These are phyloP conservation scores for Colletotrichum sp. DNA, from an alignment of 2,329 filamentous ascomycete species.

Conservation along the genomic window DNA sequence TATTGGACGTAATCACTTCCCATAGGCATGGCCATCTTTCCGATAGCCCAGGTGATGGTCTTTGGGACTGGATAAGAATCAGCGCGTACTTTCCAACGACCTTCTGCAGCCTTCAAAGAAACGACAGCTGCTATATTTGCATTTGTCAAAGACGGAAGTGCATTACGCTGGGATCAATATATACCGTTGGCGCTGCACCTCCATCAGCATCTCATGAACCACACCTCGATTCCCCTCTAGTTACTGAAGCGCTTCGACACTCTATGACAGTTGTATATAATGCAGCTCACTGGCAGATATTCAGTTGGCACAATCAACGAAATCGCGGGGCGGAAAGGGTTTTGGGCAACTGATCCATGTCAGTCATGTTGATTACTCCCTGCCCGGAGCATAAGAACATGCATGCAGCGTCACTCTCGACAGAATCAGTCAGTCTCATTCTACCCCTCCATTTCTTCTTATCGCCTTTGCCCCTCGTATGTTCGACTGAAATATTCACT, in stretches of 20 bases:
- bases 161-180: not conserved
- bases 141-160: not conserved
- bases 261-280: not conserved
- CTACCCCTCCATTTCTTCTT: not conserved
- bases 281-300: too few relatives aligned
- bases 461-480: fast-evolving
- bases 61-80: not conserved
- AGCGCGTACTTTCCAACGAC: fast-evolving
- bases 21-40: fast-evolving
- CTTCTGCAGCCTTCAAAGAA: too few relatives aligned
- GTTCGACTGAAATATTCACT: fast-evolving
- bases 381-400: too few relatives aligned
- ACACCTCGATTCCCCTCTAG: not conserved
- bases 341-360: too few relatives aligned
- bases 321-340: too few relatives aligned
- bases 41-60: fast-evolving
- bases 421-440: too few relatives aligned
- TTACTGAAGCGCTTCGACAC: not conserved
- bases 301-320: too few relatives aligned
- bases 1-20: not conserved
- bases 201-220: not conserved
- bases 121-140: too few relatives aligned
- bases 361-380: too few relatives aligned
- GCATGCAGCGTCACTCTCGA: too few relatives aligned
- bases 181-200: not conserved